Base-by-base conservation (phyloP, 345 rosid species). In the Linum lewisii region DNA sequence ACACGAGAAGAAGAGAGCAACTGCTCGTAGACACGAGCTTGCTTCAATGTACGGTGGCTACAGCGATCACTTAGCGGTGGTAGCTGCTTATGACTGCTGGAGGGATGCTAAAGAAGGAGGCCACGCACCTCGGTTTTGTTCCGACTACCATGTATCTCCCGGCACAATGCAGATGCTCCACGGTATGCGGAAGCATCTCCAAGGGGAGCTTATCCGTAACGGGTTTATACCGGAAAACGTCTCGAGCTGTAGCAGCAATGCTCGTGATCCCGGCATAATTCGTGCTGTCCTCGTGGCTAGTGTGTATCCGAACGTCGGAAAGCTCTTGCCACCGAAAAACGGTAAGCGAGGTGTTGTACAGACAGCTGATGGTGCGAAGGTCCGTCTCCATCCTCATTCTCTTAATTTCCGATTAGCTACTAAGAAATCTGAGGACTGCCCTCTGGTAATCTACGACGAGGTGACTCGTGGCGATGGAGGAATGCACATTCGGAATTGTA, bases 61-160 rank as follows among this genome's bases (percentile, higher is more conserved):
- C 62, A 86, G 99, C 61, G 99, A 93, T 78, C 97, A 90, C 71
- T 74, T 90, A 54, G 95, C 97, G 23, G 84, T 90, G 63, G 74
- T 93, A 60, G 95, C 95, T 51, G 97, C 97, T 54, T 93, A 81
- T 67, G 90, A 93, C 55, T 82, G 90, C 78, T 93, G 97, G 97
- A 87, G 66, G 77, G 80, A 62, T 60, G 90, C 96, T 45, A 93
- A 85, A 67, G 75, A 67, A 62, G 78, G 79, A 61, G 88, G 91
- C 59, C 82, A 67, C 61, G 75, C 82, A 59, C 68, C 75, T 20
- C 63, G 63, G 42, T 84, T 93, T 73, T 90, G 96, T 79, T 78
- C 95, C 58, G 79, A 80, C 50, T 87, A 83, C 72, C 89, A 87
- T 47, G 73, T 90, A 63, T 87, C 97, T 37, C 66, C 83, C 19